Evolutionary conservation across 2,329 filamentous ascomycete species (phyloP), one percentile per base, ranked within the genome.

Genomic region (Pseudopithomyces maydicus): DNA sequence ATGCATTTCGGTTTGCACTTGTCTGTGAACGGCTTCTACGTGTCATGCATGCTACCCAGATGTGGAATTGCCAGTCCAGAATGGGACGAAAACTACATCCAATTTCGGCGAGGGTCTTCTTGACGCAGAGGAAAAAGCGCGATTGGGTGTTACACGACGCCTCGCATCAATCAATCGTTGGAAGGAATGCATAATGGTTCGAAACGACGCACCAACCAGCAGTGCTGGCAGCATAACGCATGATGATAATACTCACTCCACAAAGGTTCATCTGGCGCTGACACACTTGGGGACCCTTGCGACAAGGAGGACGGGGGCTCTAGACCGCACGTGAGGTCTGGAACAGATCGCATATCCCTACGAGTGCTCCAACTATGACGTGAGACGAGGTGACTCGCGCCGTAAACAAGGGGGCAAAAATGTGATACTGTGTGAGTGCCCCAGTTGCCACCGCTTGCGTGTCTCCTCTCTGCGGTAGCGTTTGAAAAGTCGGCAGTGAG

Each of bases 181-280:
- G 15, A 17, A 32, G 26, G 33, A 39, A 39, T 15, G 35, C 22
- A 39, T 49, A 22, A 29, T 17, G 20, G 22, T 39, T 50, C 35
- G 47, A 50, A 41, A 50, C 47, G 39, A 19, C 14, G 35, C 35
- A 41, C 47, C 47, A 50, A 50, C 47, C 22, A 50, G 35, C 6
- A 6, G 11, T 20, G 22, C n/a, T 12, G 11, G 32, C 33, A 22
- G 45, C 47, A 50, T 41, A 48, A 33, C 32, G 35, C 47, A 29
- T 32, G 35, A 19, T 10, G 35, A 50, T 8, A 50, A 38, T 29
- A n/a, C 20, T 38, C 38, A n/a, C 35, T 50, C 47, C 35, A 19
- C 33, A 39, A 3, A n/a, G 33, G 15, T 48, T 15, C 29, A 20
- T 29, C 20, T 10, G 19, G 14, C 20, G 19, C 8, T 23, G 46